Evolutionary conservation across 192 early-diverging fungal genomes (phyloP).

Genomic region (Chytriomyces hyalinus): DNA sequence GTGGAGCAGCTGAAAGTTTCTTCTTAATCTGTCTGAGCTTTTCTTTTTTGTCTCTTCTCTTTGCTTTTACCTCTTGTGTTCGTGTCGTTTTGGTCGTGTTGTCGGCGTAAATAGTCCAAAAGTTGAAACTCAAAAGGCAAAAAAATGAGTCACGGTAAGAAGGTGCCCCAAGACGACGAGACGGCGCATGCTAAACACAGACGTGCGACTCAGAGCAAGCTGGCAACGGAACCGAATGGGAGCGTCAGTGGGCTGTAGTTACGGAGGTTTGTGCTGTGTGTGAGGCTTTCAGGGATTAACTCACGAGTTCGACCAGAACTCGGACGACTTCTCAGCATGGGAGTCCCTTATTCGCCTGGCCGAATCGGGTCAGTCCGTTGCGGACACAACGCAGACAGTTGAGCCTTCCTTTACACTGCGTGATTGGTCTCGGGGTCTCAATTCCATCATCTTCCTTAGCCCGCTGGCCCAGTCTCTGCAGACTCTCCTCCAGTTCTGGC

Average conservation of each 20-base stretch:
- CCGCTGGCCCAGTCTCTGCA: constrained; percentile 52
- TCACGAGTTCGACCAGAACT: constrained; percentile 42
- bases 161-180: no score
- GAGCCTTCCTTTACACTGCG: no score
- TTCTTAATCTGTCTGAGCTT: background rate
- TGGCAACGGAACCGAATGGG: constrained; percentile 51
- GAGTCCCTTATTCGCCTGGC: constrained; percentile 67
- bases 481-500: constrained; percentile 55
- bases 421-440: no score
- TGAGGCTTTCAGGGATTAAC: background rate
- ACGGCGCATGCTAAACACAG: no score
- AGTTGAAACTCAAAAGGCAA: no score
- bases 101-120: no score
- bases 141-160: no score
- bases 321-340: constrained; percentile 74
- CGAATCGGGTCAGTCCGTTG: constrained; percentile 51
- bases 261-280: constrained; percentile 35
- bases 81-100: no score
- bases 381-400: background rate
- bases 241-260: constrained; percentile 62
- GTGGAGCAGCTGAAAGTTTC: constrained; percentile 51
- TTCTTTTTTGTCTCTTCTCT: background rate
- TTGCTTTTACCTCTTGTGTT: no score
- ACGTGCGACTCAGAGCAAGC: no score
- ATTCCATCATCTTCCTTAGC: no score